Evolutionary conservation across 208 protist genomes (phyloP).

Genomic region (Crithidia expoeki): DNA sequence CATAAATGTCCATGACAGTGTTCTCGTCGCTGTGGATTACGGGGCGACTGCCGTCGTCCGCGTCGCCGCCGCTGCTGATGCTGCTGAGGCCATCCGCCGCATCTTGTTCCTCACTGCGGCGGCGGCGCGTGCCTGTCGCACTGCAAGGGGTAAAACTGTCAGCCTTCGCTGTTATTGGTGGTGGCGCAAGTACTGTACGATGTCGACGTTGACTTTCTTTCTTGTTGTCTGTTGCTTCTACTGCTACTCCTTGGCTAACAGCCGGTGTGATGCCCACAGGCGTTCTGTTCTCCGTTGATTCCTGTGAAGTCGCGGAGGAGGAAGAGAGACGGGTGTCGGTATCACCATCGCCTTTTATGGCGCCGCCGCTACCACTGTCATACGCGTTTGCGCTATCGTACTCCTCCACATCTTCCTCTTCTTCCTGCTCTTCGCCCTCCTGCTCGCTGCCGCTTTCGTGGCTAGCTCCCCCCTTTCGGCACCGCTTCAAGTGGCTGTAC

Average conservation of each 20-base stretch:
- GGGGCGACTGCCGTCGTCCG: neutral
- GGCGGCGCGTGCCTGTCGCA: neutral
- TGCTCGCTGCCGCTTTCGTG: no score
- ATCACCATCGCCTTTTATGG: neutral
- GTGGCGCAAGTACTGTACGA: neutral
- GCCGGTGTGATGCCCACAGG: no score
- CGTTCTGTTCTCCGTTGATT: no score
- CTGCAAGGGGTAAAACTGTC: conserved; percentile 26
- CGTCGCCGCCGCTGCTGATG: neutral
- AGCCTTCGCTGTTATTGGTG: neutral
- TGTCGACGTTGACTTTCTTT: no score
- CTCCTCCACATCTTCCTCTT: neutral
- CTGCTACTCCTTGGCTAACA: neutral
- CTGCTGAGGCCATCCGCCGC: neutral
- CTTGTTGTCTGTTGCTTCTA: no score
- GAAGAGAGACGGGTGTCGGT: no score
- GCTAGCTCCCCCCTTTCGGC: neutral
- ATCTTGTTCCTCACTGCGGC: neutral
- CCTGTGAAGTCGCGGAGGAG: no score
- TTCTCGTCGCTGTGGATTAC: neutral
- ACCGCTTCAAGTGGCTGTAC: conserved; percentile 35
- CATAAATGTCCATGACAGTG: neutral
- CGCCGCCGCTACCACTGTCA: neutral
- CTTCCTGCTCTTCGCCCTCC: conserved; percentile 4
- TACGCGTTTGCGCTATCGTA: neutral